Conservation (phyloP, 2,329 filamentous ascomycete genomes). For the Penicillium sp. region DNA sequence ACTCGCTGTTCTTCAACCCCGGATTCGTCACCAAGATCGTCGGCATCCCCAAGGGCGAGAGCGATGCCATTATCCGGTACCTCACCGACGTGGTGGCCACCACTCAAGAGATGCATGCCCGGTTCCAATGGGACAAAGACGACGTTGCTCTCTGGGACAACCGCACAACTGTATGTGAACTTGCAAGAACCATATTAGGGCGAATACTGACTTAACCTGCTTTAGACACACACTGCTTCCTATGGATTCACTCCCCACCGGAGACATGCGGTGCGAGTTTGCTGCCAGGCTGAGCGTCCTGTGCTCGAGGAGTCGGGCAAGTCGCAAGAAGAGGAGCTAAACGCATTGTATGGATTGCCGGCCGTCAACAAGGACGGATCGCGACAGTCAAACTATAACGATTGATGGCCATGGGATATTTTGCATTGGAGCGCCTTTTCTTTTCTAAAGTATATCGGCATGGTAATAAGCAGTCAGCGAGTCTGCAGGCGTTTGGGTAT, state of each 20-base stretch:
- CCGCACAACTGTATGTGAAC: constrained; percentile 46
- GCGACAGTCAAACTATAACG: constrained; percentile 55
- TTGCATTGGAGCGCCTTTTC: background rate
- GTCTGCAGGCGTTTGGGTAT: background rate
- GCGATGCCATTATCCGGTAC: constrained; percentile 49
- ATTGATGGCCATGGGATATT: constrained; percentile 30
- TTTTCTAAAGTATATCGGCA: background rate
- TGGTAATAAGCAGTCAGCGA: background rate
- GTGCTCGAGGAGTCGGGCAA: constrained; percentile 43
- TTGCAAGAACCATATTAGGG: background rate
- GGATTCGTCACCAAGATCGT: constrained; percentile 56
- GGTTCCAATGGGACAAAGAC: constrained; percentile 60
- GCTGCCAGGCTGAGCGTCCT: constrained; percentile 46
- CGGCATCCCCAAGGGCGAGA: constrained; percentile 55
- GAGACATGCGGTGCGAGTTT: constrained; percentile 52
- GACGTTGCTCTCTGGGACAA: constrained; percentile 69
- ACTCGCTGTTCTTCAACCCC: constrained; percentile 57
- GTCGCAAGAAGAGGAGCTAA: constrained; percentile 54
- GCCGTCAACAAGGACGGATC: constrained; percentile 55
- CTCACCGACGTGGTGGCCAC: constrained; percentile 54
- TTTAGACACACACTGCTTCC: constrained; percentile 51
- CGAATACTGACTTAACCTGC: constrained; percentile 1
- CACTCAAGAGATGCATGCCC: constrained; percentile 64
- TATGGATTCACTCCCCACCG: constrained; percentile 57
- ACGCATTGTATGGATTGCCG: constrained; percentile 46